A percentile compares a stretch with the other conserved stretches of the same genome.
phyloP scores from a whole-genome alignment of 495 filamentous ascomycete species.

The Tuber calosporum region DNA sequence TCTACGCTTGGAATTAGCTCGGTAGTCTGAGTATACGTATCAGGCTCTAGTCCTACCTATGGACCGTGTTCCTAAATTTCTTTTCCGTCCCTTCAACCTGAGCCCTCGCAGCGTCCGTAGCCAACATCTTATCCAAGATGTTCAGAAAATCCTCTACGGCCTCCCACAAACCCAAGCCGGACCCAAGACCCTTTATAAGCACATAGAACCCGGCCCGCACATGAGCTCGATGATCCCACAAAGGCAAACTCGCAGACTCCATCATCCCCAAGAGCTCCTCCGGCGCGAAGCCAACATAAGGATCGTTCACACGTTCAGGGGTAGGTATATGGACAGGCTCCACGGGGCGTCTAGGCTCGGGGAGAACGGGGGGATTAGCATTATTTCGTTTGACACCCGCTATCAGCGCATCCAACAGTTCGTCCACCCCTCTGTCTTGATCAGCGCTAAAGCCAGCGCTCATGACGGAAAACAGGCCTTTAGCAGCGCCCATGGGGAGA shows the following conservation, averaged over 20 bases:
- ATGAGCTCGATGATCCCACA: constrained; percentile 30
- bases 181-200: constrained; percentile 11
- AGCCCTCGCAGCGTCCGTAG: constrained; percentile 20
- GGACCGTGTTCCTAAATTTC: constrained; percentile 29
- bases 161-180: constrained; percentile 23
- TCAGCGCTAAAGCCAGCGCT: neutral
- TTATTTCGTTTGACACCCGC: neutral
- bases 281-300: constrained; percentile 6
- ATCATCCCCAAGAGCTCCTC: constrained; percentile 19
- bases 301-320: constrained; percentile 7
- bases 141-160: constrained; percentile 23
- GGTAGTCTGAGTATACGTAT: neutral
- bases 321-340: neutral
- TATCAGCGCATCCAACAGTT: neutral
- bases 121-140: constrained; percentile 19
- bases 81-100: constrained; percentile 25
- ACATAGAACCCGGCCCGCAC: constrained; percentile 28
- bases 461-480: constrained; percentile 1
- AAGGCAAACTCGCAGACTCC: constrained; percentile 19
- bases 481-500: neutral
- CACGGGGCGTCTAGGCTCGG: neutral
- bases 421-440: neutral
- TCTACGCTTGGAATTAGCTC: constrained; percentile 11
- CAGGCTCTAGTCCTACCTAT: constrained; percentile 14
- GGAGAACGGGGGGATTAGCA: neutral